phyloP scores from a whole-genome alignment of 306 rosid genomes.

The Rosa chinensis region DNA sequence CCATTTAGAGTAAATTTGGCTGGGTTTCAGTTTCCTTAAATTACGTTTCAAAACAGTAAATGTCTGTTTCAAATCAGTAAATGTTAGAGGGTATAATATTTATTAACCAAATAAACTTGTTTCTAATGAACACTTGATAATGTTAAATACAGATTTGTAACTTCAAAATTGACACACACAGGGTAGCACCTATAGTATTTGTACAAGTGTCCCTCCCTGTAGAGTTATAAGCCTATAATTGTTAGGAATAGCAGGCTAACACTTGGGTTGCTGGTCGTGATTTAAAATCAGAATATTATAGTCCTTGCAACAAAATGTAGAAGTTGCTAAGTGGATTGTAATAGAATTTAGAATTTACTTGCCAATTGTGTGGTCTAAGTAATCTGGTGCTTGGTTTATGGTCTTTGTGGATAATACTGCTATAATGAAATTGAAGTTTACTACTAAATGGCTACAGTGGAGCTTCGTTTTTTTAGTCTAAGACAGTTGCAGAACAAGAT shows the following conservation, averaged over 20 bases:
- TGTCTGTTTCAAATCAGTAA: neutral
- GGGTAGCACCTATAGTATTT: neutral
- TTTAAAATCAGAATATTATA: neutral
- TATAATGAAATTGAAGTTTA: neutral
- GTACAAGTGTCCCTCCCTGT: neutral
- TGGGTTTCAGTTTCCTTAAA: slow-evolving; percentile 4
- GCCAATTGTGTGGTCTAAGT: slow-evolving; percentile 8
- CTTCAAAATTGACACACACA: neutral
- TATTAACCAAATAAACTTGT: neutral
- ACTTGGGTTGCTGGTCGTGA: neutral
- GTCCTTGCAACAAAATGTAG: slow-evolving; percentile 2
- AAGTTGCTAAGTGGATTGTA: neutral
- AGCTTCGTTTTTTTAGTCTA: neutral
- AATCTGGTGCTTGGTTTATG: slow-evolving; percentile 6
- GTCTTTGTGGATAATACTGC: neutral
- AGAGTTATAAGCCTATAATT: too few species aligned
- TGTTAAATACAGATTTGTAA: neutral
- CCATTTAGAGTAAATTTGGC: neutral
- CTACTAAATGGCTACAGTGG: neutral
- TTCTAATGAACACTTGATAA: neutral
- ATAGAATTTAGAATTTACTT: slow-evolving; percentile 2
- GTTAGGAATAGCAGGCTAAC: neutral
- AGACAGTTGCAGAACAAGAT: neutral
- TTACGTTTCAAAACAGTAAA: neutral
- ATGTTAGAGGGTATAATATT: neutral